These are phyloP conservation scores for Colletotrichum neosansevieriae DNA, from an alignment of 2,329 filamentous ascomycete genomes.

Conservation along the genomic window DNA sequence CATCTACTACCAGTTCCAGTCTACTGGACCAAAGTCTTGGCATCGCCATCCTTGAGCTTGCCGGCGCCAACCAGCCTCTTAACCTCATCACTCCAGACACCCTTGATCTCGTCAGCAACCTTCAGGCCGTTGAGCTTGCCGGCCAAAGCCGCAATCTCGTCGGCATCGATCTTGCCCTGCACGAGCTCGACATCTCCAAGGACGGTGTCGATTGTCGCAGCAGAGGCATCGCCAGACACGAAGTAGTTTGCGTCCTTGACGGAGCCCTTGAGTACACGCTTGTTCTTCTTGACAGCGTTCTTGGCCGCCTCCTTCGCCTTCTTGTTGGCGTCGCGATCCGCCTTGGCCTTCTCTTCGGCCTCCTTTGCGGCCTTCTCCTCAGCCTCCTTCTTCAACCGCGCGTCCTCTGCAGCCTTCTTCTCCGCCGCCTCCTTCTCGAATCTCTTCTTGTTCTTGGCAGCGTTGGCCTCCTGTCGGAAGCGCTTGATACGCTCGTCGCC, in stretches of 20 bases:
- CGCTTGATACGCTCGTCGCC: conserved; percentile 96
- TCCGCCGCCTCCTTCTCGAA: conserved; percentile 92
- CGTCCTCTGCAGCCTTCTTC: conserved; percentile 88
- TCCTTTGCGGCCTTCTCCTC: conserved; percentile 84
- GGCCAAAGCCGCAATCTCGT: conserved; percentile 88
- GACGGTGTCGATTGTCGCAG: conserved; percentile 83
- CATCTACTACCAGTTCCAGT: neutral
- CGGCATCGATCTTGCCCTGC: conserved; percentile 88
- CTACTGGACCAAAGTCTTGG: conserved; percentile 70
- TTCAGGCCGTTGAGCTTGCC: conserved; percentile 84
- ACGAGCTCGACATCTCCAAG: conserved; percentile 88
- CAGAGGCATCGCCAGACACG: conserved; percentile 75
- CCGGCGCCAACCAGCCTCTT: conserved; percentile 83
- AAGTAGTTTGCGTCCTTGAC: conserved; percentile 99
- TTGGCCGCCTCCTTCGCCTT: conserved; percentile 99
- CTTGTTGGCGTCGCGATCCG: conserved; percentile 84
- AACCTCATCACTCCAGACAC: conserved; percentile 82
- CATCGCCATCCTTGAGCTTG: conserved; percentile 87
- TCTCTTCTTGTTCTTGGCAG: conserved; percentile 95
- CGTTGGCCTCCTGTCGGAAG: conserved; percentile 92
- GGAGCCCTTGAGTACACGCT: conserved; percentile 92
- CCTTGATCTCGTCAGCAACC: conserved; percentile 86
- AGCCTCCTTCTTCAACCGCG: conserved; percentile 83
- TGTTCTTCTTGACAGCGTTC: conserved; percentile 99
- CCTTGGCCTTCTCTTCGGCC: conserved; percentile 88